phyloP scores from a whole-genome alignment of 345 rosid species.

The Clausena lansium region DNA sequence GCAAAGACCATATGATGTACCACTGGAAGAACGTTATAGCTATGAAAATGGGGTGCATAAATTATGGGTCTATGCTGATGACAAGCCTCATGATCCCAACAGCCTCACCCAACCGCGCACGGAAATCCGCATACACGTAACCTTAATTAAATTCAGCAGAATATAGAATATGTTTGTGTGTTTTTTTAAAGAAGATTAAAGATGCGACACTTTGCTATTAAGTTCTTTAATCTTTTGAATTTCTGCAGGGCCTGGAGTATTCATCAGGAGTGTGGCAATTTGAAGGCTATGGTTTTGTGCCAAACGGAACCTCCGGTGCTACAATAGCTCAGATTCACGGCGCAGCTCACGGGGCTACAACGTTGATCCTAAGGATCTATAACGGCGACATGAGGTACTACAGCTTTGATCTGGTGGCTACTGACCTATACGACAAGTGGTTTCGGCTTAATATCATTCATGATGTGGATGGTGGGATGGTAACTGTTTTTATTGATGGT shows the following conservation, averaged over 20 bases:
- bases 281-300: conserved; percentile 41
- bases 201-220: neutral
- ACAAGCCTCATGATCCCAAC: conserved; percentile 36
- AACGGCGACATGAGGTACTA: conserved; percentile 35
- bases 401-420: conserved; percentile 14
- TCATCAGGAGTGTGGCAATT: conserved; percentile 46
- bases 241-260: conserved; percentile 33
- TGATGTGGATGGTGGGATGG: conserved; percentile 32
- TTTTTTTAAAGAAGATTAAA: too few relatives aligned
- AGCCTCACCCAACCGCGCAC: conserved; percentile 42
- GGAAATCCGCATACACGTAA: conserved; percentile 33
- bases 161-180: too few relatives aligned
- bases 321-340: conserved; percentile 37
- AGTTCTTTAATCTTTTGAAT: neutral
- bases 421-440: conserved; percentile 34
- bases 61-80: conserved; percentile 39
- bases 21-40: conserved; percentile 30
- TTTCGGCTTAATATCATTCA: conserved; percentile 40
- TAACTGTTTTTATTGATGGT: conserved; percentile 26
- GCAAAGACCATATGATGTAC: conserved; percentile 36
- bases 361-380: conserved; percentile 33
- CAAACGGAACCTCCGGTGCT: conserved; percentile 41
- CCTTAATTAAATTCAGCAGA: too few relatives aligned
- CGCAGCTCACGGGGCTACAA: conserved; percentile 23
- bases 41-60: conserved; percentile 25